Conservation (phyloP, 2,329 filamentous ascomycete species). For the Zymoseptoria passerinii region DNA sequence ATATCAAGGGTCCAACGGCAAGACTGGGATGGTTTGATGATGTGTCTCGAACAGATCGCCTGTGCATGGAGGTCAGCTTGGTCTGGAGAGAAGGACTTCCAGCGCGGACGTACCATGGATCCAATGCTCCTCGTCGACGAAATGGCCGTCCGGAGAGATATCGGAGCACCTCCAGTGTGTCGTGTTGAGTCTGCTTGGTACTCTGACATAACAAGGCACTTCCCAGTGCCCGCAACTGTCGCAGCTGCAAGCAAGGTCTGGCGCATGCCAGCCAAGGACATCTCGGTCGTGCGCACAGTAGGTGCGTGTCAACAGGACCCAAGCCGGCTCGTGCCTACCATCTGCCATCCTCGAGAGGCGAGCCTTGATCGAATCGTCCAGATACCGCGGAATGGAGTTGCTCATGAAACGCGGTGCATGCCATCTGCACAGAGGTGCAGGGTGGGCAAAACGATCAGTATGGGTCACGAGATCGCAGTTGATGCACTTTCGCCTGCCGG, state of each 20-base stretch:
- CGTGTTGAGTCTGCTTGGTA: slow-evolving; percentile 8
- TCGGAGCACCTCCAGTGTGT: slow-evolving; percentile 6
- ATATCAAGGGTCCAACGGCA: slow-evolving; percentile 4
- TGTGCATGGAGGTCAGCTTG: not conserved
- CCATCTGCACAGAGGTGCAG: slow-evolving; percentile 17
- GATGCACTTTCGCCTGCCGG: slow-evolving; percentile 20
- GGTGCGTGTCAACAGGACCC: slow-evolving; percentile 11
- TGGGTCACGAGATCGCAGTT: slow-evolving; percentile 15
- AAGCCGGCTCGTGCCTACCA: slow-evolving; percentile 6
- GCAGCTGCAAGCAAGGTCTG: slow-evolving; percentile 14
- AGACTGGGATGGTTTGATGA: slow-evolving; percentile 10
- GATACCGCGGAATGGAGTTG: slow-evolving; percentile 8
- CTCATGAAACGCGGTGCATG: slow-evolving; percentile 20
- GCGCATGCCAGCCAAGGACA: slow-evolving; percentile 12
- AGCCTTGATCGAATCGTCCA: slow-evolving; percentile 11
- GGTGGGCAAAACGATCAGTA: slow-evolving; percentile 9
- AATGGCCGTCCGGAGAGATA: slow-evolving; percentile 6
- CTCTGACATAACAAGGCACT: slow-evolving; percentile 14
- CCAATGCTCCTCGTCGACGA: slow-evolving; percentile 14
- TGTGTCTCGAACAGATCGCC: slow-evolving; percentile 3
- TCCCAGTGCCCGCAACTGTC: slow-evolving; percentile 16
- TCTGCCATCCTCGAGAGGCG: slow-evolving; percentile 7
- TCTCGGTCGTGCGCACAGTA: slow-evolving; percentile 17
- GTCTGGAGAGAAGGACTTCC: not conserved
- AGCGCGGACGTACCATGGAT: slow-evolving; percentile 1